These are phyloP conservation scores for Pichia sp. DNA, from an alignment of 1,139 yeast genomes.

Conservation along the genomic window DNA sequence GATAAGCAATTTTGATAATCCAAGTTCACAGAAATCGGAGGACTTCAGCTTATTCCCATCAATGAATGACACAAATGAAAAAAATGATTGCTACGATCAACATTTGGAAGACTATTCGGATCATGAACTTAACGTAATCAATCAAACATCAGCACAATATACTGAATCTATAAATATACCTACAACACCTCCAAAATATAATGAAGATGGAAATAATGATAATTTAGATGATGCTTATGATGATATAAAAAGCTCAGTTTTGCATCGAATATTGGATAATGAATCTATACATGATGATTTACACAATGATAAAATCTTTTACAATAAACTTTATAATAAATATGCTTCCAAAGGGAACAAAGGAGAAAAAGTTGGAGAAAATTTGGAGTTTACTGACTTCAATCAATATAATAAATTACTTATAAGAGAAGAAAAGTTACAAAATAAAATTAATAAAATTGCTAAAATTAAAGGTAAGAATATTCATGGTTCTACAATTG, in stretches of 20 bases:
- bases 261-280: conserved; percentile 19
- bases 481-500: not conserved
- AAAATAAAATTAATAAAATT: conserved; percentile 30
- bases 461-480: conserved; percentile 16
- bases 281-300: conserved; percentile 13
- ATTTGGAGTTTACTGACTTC: conserved; percentile 30
- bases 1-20: not conserved
- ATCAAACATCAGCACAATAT: not conserved
- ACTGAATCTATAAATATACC: not conserved
- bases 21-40: not conserved
- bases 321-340: conserved; percentile 24
- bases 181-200: not conserved
- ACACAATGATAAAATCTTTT: conserved; percentile 23
- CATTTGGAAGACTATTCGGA: not conserved
- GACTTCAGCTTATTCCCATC: conserved; percentile 4
- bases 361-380: not conserved
- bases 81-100: not conserved
- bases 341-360: conserved; percentile 6
- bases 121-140: not conserved
- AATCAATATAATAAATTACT: conserved; percentile 33
- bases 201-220: not conserved
- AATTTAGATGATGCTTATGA: not conserved
- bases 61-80: not conserved
- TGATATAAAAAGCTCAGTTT: conserved; percentile 16
- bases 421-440: conserved; percentile 31